phyloP scores from a whole-genome alignment of 1,284 basidiomycete species.

The Mycosarcoma maydis region DNA sequence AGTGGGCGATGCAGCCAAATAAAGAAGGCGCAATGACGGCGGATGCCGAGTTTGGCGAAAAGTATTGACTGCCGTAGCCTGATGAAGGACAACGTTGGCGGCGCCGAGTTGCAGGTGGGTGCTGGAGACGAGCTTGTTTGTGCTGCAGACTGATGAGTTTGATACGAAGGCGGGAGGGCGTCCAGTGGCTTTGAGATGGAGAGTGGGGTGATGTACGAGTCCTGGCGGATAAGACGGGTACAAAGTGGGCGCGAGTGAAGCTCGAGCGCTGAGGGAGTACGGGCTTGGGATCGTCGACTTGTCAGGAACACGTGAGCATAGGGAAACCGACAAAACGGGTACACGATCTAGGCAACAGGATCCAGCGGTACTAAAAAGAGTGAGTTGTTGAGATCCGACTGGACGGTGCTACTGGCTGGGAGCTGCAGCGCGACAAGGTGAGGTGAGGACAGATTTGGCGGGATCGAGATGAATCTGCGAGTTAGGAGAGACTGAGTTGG shows the following conservation, averaged over 20 bases:
- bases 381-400: too few species aligned
- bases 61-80: neutral
- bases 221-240: neutral
- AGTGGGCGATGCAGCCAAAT: conserved; percentile 7
- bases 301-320: too few species aligned
- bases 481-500: too few species aligned
- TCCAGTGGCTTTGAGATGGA: neutral
- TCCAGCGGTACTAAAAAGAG: too few species aligned
- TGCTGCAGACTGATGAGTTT: neutral
- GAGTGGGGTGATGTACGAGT: neutral
- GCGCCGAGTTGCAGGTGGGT: conserved; percentile 21
- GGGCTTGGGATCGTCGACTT: too few species aligned
- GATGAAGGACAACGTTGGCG: conserved; percentile 5
- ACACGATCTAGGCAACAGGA: too few species aligned
- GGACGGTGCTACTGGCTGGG: too few species aligned
- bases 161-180: neutral
- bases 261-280: neutral
- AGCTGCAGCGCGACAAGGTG: too few species aligned
- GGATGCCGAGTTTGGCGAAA: neutral
- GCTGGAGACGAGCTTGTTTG: neutral
- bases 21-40: conserved; percentile 19
- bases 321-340: too few species aligned
- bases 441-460: too few species aligned
- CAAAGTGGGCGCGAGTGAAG: neutral
- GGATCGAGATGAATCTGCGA: too few species aligned